Evolutionary conservation across 305 asterid genomes (phyloP), one percentile per base, ranked within the genome.

Genomic region (Andrographis paniculata): DNA sequence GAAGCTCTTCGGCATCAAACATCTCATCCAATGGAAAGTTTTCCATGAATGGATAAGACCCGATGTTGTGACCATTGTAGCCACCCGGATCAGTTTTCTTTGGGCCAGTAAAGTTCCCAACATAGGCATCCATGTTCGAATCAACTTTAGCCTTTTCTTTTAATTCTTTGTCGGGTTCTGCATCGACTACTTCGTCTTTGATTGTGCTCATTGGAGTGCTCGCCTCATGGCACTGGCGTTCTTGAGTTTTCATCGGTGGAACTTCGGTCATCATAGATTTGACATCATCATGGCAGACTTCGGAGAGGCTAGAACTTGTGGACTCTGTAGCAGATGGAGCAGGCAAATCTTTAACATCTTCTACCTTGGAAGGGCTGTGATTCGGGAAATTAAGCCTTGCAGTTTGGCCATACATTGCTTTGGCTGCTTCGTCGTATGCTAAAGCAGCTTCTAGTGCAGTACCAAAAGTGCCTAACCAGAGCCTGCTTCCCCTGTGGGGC

Each of bases 391-490:
- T 87, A 4, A 87, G 80, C 15, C 86, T 74, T 0, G 94, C 96
- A 38, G 51, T 48, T 1, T 65, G 60, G 4, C 96, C 96, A 23
- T 80, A 87, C 84, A 87, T 76, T 1, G 82, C 87, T 45, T 43
- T 70, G 1, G 96, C 94, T 1, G 96, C 94, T 63, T 76, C 84
- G 48, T 83, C 96, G 28, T 87, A 83, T 24, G 94, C 93, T 37
- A 53, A 54, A 49, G 94, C 95, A 56, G 95, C 95, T 28, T 82
- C 91, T 1, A 53, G 14, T 0, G 83, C 91, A 5, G 70, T 73
- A 28, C 66, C 59, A 20, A 75, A 88, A 0, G 95, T 85, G 37
- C 97, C 97, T 18, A 88, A 50, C 97, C 97, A 88, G 6, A 88
- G 72, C 65, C 94, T 76, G 20, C 65, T 69, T 17, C 94, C 94